Base-by-base conservation (phyloP, 768 basidiomycete genomes). In the Gloeophyllum trabeum region DNA sequence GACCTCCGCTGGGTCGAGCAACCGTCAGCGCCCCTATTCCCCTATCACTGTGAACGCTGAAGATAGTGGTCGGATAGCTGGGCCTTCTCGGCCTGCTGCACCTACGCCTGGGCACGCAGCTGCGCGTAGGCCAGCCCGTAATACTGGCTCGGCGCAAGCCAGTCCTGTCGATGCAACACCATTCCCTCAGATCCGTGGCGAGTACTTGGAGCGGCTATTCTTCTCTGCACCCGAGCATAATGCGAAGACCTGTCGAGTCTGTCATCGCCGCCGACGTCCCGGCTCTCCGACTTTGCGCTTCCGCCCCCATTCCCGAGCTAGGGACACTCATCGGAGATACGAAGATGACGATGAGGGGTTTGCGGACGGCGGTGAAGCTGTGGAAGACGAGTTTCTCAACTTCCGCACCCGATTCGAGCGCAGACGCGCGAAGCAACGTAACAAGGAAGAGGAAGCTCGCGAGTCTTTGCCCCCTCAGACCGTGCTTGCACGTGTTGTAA, bases 101-200 rank as follows among this genome's bases (percentile, higher is more conserved):
- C 64, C 67, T 7, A 65, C 64, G 1, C 62, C 66, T 10, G 53
- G 44, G 14, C 62, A 61, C 35, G 61, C 61, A n/a, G n/a, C n/a
- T n/a, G n/a, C n/a, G 13, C 7, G 10, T 21, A 37, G 20, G 28
- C 28, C 7, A 30, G 28, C 28, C 16, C 10, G n/a, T n/a, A n/a
- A n/a, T 7, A 30, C 16, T 30, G 28, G 7, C 28, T 30, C 12
- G 36, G 12, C 36, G 10, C 39, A 30, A 19, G 35, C 28, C 32
- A 32, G 34, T 21, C 40, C 35, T n/a, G 58, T 57, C 35, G 46
- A 50, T 5, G 66, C 64, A 21, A 69, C 77, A 0, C 79, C 85
- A 1, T 90, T 96, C 64, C 91, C 91, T 1, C 75, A 78, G 45
- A 91, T 92, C 35, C 76, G 83, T 18, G 88, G 85, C 6, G 75